These are phyloP conservation scores for Stephania yunnanensis DNA, from an alignment of 164 flowering plant species.

Conservation along the genomic window DNA sequence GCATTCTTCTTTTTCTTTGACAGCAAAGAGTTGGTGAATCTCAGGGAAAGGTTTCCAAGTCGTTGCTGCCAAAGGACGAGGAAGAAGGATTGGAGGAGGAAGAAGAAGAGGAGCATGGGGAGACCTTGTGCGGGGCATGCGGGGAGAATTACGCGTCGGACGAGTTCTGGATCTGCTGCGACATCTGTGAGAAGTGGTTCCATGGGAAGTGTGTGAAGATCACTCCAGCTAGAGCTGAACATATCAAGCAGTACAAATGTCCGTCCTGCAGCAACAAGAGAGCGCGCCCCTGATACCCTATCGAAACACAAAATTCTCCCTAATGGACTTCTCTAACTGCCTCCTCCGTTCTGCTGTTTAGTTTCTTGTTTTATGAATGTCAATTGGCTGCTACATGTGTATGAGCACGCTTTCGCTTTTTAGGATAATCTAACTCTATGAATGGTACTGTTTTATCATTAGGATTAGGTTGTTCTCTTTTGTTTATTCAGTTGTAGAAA, in stretches of 20 bases:
- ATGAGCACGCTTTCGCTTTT: conserved; percentile 2
- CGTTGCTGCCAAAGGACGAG: conserved; percentile 40
- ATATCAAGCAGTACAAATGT: conserved; percentile 79
- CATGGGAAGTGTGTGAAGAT: conserved; percentile 90
- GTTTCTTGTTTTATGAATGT: not conserved
- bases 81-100: conserved; percentile 60
- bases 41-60: conserved; percentile 37
- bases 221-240: conserved; percentile 39
- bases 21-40: conserved; percentile 40
- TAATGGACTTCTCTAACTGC: not conserved
- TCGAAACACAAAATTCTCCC: not conserved
- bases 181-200: conserved; percentile 81
- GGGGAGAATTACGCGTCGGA: conserved; percentile 67
- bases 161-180: conserved; percentile 91
- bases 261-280: conserved; percentile 31
- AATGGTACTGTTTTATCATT: not conserved
- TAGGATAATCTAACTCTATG: not conserved
- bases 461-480: not conserved
- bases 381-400: conserved; percentile 2
- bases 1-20: conserved; percentile 2
- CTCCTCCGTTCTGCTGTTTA: not conserved
- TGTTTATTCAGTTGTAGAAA: not conserved
- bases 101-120: conserved; percentile 69
- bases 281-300: conserved; percentile 16
- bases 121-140: conserved; percentile 77